A percentile compares a stretch with the other conserved stretches of the same genome.
Evolutionary conservation across 116 monocot species (phyloP).

Genomic region (Trichopus zeylanicus): DNA sequence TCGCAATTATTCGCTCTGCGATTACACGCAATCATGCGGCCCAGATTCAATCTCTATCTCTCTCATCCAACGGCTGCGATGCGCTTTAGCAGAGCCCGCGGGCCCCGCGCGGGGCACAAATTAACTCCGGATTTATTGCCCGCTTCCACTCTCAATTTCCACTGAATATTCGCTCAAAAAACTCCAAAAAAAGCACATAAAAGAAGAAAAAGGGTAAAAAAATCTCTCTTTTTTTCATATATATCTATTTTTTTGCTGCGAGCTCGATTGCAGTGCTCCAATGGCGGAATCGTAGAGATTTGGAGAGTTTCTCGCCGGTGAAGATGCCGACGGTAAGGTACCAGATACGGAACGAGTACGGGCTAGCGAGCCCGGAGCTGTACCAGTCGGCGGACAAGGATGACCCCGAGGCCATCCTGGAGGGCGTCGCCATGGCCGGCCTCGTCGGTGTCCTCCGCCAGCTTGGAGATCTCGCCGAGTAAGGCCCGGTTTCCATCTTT

Average conservation of each 20-base stretch:
- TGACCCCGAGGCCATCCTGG: constrained; percentile 63
- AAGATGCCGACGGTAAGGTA: constrained; percentile 58
- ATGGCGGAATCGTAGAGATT: constrained; percentile 11
- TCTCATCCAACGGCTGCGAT: no score
- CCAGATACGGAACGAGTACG: constrained; percentile 61
- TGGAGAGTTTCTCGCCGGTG: neutral
- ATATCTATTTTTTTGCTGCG: no score
- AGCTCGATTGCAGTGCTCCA: constrained; percentile 10
- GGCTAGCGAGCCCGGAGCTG: constrained; percentile 49
- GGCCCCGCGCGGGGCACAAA: neutral
- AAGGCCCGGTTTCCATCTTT: constrained; percentile 9
- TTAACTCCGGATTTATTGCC: neutral
- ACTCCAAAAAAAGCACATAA: neutral
- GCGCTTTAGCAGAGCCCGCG: neutral
- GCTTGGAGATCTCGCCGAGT: constrained; percentile 76
- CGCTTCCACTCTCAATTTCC: neutral
- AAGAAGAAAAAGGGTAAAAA: constrained; percentile 1
- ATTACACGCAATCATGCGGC: neutral
- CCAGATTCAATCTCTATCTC: constrained; percentile 1
- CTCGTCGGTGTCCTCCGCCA: constrained; percentile 57
- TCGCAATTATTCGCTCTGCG: neutral
- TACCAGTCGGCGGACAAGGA: constrained; percentile 34
- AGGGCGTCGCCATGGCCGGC: constrained; percentile 75
- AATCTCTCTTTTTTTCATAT: neutral
- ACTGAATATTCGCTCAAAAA: neutral